Conservation (phyloP, 106 monocot genomes). For the Amphibolis antarctica region DNA sequence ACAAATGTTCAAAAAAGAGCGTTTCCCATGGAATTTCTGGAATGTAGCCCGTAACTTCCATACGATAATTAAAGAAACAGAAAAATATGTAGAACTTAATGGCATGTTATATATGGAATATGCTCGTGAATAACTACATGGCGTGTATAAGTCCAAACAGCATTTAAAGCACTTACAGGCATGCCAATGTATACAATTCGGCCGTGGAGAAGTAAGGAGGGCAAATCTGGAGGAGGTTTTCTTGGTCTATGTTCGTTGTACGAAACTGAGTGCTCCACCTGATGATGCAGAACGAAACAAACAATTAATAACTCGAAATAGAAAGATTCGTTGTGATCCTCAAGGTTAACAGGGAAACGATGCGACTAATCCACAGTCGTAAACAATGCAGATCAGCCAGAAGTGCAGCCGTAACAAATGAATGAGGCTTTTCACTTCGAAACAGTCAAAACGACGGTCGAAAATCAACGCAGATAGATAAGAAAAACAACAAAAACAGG, state of each 20-base stretch:
- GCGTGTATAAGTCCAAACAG: background rate
- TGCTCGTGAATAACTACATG: background rate
- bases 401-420: background rate
- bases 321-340: too few relatives aligned
- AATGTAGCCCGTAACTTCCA: background rate
- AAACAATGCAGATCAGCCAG: background rate
- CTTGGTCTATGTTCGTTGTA: constrained; percentile 86
- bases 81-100: background rate
- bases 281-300: background rate
- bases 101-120: background rate
- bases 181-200: constrained; percentile 85
- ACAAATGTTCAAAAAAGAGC: background rate
- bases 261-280: constrained; percentile 82
- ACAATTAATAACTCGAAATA: background rate
- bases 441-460: too few relatives aligned
- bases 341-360: too few relatives aligned
- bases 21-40: background rate
- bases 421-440: background rate
- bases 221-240: constrained; percentile 89
- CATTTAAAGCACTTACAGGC: constrained; percentile 47
- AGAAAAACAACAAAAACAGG: background rate
- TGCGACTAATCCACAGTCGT: background rate
- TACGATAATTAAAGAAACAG: background rate
- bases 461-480: too few relatives aligned
- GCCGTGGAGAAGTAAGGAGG: constrained; percentile 74